Evolutionary conservation across 148 eudicot genomes (phyloP), one percentile per base, ranked within the genome.

Genomic region (Heliamphora exappendiculata): DNA sequence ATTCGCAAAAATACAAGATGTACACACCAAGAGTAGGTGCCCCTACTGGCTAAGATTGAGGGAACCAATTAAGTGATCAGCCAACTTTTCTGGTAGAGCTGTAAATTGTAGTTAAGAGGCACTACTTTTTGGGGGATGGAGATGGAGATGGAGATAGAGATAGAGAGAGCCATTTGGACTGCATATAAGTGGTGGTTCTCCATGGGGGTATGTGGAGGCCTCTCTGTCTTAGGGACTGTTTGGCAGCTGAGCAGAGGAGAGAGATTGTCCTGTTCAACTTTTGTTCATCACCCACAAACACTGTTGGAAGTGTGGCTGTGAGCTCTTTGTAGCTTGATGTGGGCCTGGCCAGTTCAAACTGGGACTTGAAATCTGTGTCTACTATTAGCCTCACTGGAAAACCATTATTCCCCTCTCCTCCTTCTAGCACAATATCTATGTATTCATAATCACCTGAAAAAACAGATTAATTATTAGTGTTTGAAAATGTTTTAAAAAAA

Each of bases 321-420:
- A 89, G 80, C 59, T 82, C 76, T 78, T 24, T 59, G 82, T 89
- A 89, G 33, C 59, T 55, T 77, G 74, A 28, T 24, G 88, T 86
- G 26, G 90, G 90, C 78, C 90, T 85, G 67, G 88, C 89, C 55
- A 89, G 62, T 66, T 89, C 88, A 80, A 89, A 89, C 69, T 89
- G 88, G 1, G 89, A 86, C 83, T 78, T 84, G 78, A 89, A 89
- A 77, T 89, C 90, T 17, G 86, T 78, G 79, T 89, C 90, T 24
- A 89, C 74, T 81, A 86, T 84, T 41, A 86, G 7, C 74, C 87
- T 87, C 44, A 31, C 12, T 36, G 45, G 1, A 50, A 72, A 74
- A 2, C 28, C 51, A 49, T 79, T 76, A n/a, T n/a, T n/a, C n/a
- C n/a, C n/a, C 58, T 14, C 54, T 2, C 11, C 0, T 20, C 81